Base-by-base conservation (phyloP, 306 rosid genomes). In the Vicia faba region DNA sequence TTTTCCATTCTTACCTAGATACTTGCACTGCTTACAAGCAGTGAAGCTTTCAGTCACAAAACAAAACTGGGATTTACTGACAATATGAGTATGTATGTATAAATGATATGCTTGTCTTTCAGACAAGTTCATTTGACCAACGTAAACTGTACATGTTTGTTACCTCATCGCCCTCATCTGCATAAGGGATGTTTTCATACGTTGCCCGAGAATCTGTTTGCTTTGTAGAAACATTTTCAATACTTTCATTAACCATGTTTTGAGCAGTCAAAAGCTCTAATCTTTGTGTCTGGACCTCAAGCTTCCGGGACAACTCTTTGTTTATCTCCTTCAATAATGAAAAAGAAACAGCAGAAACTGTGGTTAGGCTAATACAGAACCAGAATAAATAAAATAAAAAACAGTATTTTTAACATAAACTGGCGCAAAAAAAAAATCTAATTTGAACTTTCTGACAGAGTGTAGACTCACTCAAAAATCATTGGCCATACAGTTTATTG, bases 121-220 rank as follows among this genome's bases (percentile, higher is more conserved):
- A 66, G 40, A 28, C 11, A 65, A 26, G 40, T 38, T 61, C 36
- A 51, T 15, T 38, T 33, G 60, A 38, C 13, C 18, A 62, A 69
- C 20, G 58, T 36, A 20, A 53, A 69, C 12, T 31, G 35, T 41
- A 49, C 45, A 58, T 20, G 41, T 20, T 14, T 8, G 12, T 29
- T 88, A 95, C 99, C 99, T 95, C 99, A 14, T 90, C 97, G 11
- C 97, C 97, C 86, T 95, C 99, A 38, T 95, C 99, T 50, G 97
- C 96, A 69, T 86, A 91, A 14, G 77, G 80, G 35, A 75, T 78
- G 72, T 80, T 89, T 41, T 86, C 92, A 31, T 69, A 76, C 28
- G 68, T 26, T 58, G 70, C 68, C 19, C 11, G 84, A 44, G 87
- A 69, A 70, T 81, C 86, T 41, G 83, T 86, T 71, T 77, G 93